Evolutionary conservation across 2,329 filamentous ascomycete genomes (phyloP).

Genomic region (Dendryphion nanum): DNA sequence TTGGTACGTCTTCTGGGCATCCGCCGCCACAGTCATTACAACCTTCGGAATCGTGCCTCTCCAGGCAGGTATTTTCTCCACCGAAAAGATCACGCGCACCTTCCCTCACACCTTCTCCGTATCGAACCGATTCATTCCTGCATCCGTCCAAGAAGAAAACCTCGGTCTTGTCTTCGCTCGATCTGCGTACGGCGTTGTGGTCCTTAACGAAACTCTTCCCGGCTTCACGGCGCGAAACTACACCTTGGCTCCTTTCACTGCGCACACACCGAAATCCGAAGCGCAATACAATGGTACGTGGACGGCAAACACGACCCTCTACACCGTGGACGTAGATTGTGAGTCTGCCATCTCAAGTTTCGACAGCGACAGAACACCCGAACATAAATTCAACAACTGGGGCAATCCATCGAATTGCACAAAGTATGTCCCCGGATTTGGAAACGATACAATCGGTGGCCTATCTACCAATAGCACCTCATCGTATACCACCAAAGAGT

Average conservation of each 20-base stretch:
- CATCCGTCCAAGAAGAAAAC: neutral
- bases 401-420: too few relatives aligned
- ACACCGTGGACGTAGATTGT: neutral
- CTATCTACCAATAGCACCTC: too few relatives aligned
- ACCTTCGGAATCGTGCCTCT: constrained; percentile 57
- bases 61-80: constrained; percentile 53
- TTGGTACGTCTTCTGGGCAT: constrained; percentile 53
- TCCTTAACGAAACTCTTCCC: constrained; percentile 45
- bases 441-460: neutral
- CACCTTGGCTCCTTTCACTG: constrained; percentile 41
- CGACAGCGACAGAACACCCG: too few relatives aligned
- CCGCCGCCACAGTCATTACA: constrained; percentile 50
- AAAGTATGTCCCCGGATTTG: too few relatives aligned
- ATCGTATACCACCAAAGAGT: neutral
- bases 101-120: neutral
- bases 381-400: too few relatives aligned
- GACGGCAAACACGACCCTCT: neutral
- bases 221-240: constrained; percentile 42
- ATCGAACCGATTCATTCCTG: neutral
- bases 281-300: neutral
- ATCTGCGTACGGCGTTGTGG: constrained; percentile 45
- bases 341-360: neutral
- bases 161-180: constrained; percentile 16
- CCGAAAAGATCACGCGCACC: constrained; percentile 8
- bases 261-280: too few relatives aligned